Base-by-base conservation (phyloP, 306 rosid genomes). In the Ochetophila trinervis region DNA sequence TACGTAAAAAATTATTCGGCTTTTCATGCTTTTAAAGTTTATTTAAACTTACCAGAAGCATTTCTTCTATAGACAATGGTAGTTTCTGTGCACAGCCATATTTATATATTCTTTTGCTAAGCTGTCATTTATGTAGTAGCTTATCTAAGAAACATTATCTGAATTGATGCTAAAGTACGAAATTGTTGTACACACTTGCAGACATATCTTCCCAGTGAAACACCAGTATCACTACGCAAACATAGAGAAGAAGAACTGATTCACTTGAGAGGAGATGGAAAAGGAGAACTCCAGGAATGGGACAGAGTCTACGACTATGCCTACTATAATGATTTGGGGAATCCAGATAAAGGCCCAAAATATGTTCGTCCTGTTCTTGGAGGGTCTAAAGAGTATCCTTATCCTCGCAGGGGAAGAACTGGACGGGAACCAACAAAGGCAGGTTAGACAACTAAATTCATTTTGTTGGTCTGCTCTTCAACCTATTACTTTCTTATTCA, bases 231-330 rank as follows among this genome's bases (percentile, higher is more conserved):
- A 16, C 84, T 88, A 22, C 60, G 69, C 19, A 86, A 84, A 78
- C 76, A 76, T 53, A 81, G 95, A 74, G 83, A 86, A 67, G 91
- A 88, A 66, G 97, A 91, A 57, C 72, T 91, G 2, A 73, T 57
- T 45, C 78, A 36, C 59, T 62, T 91, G 73, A 88, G 97, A 74
- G 97, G 97, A 54, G 63, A 73, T 74, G 90, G 88, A 66, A 80
- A 3, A 19, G 85, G 79, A 36, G 72, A 82, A 60, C 84, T 79
- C 14, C 66, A 79, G 57, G 83, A 81, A 66, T 86, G 97, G 91
- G 95, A 91, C 12, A 88, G 96, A 51, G 81, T 88, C 20, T 91
- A 91, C 68, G 97, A 83, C 52, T 91, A 91, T 75, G 97, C 81
- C 30, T 77, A 37, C 49, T 91, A 91, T 60, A 88, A 91, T 63